These are phyloP conservation scores for Thalia dealbata DNA, from an alignment of 176 grass and related monocot genomes.

Conservation along the genomic window DNA sequence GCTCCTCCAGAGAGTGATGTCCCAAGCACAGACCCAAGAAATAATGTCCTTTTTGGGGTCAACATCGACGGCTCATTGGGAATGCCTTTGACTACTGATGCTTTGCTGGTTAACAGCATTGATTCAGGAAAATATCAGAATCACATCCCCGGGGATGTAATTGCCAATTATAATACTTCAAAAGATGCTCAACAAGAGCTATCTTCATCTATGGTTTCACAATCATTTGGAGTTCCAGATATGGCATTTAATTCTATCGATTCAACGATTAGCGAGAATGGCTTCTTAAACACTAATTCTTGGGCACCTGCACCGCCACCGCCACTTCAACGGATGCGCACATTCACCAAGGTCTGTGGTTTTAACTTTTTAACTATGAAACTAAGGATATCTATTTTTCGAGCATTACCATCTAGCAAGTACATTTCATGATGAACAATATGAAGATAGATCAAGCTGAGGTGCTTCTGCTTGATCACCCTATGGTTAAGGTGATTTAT, in stretches of 20 bases:
- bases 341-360: constrained; percentile 82
- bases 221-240: constrained; percentile 86
- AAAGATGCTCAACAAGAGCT: constrained; percentile 88
- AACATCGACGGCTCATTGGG: constrained; percentile 56
- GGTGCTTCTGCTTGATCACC: not conserved
- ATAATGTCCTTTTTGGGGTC: constrained; percentile 67
- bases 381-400: not conserved
- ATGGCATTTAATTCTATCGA: constrained; percentile 95
- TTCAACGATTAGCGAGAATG: constrained; percentile 74
- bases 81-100: constrained; percentile 58
- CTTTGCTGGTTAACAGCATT: constrained; percentile 56
- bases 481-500: not conserved
- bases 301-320: constrained; percentile 38
- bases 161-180: constrained; percentile 47
- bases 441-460: not conserved
- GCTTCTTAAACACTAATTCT: constrained; percentile 72
- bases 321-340: constrained; percentile 63
- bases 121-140: constrained; percentile 61
- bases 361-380: not conserved
- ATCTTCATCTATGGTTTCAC: constrained; percentile 95
- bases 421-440: not conserved
- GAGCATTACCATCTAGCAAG: not conserved
- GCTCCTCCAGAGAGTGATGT: constrained; percentile 54
- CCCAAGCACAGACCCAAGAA: constrained; percentile 59
- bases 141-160: constrained; percentile 54